phyloP scores from a whole-genome alignment of 208 protist species.

The Trypanosoma platydactyli region DNA sequence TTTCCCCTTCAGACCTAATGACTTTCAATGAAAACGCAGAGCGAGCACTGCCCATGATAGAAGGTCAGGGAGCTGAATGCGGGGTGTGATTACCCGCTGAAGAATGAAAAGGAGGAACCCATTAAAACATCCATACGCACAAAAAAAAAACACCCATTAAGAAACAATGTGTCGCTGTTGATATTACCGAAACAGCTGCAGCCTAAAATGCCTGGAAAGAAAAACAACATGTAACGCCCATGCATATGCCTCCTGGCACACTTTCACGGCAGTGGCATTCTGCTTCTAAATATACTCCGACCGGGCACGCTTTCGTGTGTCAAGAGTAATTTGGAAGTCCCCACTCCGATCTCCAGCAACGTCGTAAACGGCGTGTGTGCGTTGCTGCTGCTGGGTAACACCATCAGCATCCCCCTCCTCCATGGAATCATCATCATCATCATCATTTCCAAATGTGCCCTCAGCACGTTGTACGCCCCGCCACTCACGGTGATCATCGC shows the following conservation, averaged over 20 bases:
- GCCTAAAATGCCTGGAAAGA: too few relatives aligned
- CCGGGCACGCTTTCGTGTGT: neutral
- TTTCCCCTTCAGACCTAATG: slow-evolving; percentile 6
- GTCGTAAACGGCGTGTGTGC: neutral
- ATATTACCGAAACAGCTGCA: too few relatives aligned
- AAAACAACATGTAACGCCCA: too few relatives aligned
- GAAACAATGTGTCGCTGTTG: too few relatives aligned
- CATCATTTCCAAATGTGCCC: neutral
- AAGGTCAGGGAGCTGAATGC: too few relatives aligned
- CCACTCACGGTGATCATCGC: slow-evolving; percentile 11
- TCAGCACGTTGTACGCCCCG: neutral
- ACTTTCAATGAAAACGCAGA: neutral
- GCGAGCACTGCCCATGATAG: too few relatives aligned
- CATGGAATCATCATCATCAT: neutral
- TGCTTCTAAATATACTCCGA: neutral
- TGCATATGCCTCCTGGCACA: too few relatives aligned
- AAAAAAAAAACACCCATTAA: too few relatives aligned
- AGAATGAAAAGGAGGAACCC: too few relatives aligned
- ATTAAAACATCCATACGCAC: too few relatives aligned
- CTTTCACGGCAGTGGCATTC: neutral
- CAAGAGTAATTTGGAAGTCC: neutral
- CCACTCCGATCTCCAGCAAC: neutral
- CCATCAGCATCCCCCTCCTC: neutral
- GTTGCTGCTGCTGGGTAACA: neutral
- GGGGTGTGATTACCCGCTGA: too few relatives aligned